These are phyloP conservation scores for Diaporthe ilicicola DNA, from an alignment of 2,329 filamentous ascomycete species.

Conservation along the genomic window DNA sequence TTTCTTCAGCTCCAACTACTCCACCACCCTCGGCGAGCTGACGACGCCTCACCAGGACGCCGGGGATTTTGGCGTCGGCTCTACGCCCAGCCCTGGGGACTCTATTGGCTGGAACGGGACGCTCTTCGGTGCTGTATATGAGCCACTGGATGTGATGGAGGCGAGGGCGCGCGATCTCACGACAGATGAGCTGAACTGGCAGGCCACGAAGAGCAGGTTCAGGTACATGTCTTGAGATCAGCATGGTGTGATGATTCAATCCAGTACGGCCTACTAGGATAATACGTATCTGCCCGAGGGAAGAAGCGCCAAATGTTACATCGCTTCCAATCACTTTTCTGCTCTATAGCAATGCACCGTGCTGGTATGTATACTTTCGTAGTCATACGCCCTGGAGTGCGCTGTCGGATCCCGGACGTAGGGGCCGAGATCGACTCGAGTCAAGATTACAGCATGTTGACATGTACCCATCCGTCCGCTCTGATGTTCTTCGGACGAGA, in stretches of 20 bases:
- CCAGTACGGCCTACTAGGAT: too few relatives aligned
- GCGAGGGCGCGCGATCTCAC: slow-evolving; percentile 30
- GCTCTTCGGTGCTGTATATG: slow-evolving; percentile 19
- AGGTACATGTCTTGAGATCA: slow-evolving; percentile 19
- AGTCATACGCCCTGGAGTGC: neutral
- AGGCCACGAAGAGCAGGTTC: slow-evolving; percentile 1
- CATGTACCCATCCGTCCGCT: too few relatives aligned
- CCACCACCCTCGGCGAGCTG: slow-evolving; percentile 20
- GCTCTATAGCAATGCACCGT: neutral
- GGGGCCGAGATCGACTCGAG: neutral
- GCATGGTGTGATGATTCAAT: neutral
- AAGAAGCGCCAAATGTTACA: neutral
- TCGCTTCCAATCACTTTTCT: neutral
- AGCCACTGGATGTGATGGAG: slow-evolving; percentile 28
- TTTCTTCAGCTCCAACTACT: slow-evolving; percentile 33
- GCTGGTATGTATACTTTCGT: neutral
- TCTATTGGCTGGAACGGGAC: slow-evolving; percentile 31
- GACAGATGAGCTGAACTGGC: slow-evolving; percentile 20
- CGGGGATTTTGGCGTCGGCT: slow-evolving; percentile 24
- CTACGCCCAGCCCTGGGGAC: neutral
- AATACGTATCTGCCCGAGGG: neutral
- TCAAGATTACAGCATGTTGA: neutral
- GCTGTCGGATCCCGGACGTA: neutral
- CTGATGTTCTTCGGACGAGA: neutral
- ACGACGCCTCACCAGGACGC: slow-evolving; percentile 31